Evolutionary conservation across 495 filamentous ascomycete species (phyloP), one percentile per base, ranked within the genome.

Genomic region (Neurospora hispaniola): DNA sequence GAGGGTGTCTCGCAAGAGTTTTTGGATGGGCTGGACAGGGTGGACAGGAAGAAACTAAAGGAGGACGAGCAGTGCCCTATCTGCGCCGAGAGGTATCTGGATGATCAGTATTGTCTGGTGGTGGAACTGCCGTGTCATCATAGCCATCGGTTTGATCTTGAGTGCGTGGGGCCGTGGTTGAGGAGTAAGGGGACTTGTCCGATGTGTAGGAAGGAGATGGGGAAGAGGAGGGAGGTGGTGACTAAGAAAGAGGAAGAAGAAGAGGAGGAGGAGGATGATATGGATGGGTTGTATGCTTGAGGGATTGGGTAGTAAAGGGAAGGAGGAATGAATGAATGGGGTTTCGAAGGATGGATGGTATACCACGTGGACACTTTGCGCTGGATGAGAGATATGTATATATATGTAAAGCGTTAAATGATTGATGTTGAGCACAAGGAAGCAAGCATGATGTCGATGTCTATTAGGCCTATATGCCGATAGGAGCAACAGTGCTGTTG

Each of bases 101-200:
- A 97, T 54, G 92, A 92, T 84, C 82, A 77, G 77, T 88, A 94
- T 75, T 91, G 93, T 23, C 86, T 99, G 14, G 94, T 98, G 18
- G 95, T 98, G 41, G 88, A 90, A 75, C 84, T 99, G 71, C 93
- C 94, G 31, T 99, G 96, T 78, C 90, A 94, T 76, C 85, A 86
- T 12, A 88, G 86, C 27, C 96, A 99, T 80, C 79, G 89, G 38
- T 98, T 97, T 82, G 96, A 99, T 80, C 81, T 98, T 16, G 94
- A 98, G 80, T 99, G 96, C 79, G 92, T 99, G n/a, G 86, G 87
- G 68, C 95, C 96, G 2, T 99, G 96, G 96, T 79, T 99, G 78
- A 87, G 90, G 77, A 86, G 96, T 73, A 92, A 97, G 80, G 90
- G 92, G 12, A 97, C 90, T 4, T 99, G 95, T 84, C 95, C 95